A percentile compares a stretch with the other conserved stretches of the same genome.
phyloP scores from a whole-genome alignment of 768 basidiomycete genomes.

The Lactarius vividus region DNA sequence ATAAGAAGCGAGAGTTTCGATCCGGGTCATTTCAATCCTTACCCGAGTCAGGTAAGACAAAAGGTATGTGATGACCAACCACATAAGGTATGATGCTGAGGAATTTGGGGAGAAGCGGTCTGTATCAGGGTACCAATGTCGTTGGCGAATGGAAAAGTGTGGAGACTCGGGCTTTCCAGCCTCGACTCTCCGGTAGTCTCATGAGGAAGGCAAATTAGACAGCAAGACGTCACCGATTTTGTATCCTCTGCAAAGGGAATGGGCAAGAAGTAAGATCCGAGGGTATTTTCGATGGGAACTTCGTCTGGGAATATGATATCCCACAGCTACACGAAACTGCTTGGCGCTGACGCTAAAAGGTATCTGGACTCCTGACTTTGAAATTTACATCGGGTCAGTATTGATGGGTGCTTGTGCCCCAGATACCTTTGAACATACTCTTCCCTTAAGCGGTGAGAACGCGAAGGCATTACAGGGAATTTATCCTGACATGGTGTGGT shows the following conservation, averaged over 20 bases:
- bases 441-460: conserved; percentile 10
- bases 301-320: background rate
- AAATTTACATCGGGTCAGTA: conserved; percentile 6
- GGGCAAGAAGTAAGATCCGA: conserved; percentile 1
- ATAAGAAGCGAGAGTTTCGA: background rate
- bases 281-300: conserved; percentile 3
- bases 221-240: conserved; percentile 1
- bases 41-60: background rate
- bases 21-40: background rate
- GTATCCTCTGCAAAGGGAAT: background rate
- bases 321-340: background rate
- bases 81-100: background rate
- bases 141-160: background rate
- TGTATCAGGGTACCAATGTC: background rate
- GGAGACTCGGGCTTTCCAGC: background rate
- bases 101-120: background rate
- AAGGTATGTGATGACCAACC: background rate
- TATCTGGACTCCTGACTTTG: conserved; percentile 5
- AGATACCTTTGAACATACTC: conserved; percentile 5
- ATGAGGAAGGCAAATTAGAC: background rate
- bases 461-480: background rate
- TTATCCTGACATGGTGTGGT: background rate
- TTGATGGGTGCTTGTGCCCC: background rate
- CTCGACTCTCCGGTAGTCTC: background rate
- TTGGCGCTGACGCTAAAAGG: background rate